A percentile compares a stretch with the other conserved stretches of the same genome.
Conservation (phyloP, 352 stramenopile genomes). For the Globisporangium paroecandrum region DNA sequence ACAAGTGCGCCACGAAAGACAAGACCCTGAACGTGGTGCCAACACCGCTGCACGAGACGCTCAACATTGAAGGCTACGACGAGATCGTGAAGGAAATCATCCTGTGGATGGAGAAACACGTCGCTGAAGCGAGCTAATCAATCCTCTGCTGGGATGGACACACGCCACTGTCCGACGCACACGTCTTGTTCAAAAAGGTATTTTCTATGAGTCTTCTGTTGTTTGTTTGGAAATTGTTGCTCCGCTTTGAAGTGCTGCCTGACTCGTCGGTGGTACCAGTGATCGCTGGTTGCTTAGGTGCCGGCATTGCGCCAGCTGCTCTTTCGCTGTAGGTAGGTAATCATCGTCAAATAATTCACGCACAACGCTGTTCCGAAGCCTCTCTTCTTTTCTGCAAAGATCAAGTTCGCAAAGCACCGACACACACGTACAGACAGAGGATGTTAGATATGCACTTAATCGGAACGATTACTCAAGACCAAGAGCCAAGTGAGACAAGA, state of each 20-base stretch:
- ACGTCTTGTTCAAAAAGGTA: slow-evolving; percentile 8
- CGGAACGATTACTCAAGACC: not conserved
- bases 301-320: slow-evolving; percentile 48
- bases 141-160: not conserved
- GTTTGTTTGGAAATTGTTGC: slow-evolving; percentile 10
- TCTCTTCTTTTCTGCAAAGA: not conserved
- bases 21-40: slow-evolving; percentile 47
- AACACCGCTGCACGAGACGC: slow-evolving; percentile 32
- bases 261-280: not conserved
- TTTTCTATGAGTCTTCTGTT: slow-evolving; percentile 4
- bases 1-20: slow-evolving; percentile 28
- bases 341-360: slow-evolving; percentile 58
- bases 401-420: not conserved
- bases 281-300: slow-evolving; percentile 8
- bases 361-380: slow-evolving; percentile 21
- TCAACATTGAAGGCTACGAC: slow-evolving; percentile 36
- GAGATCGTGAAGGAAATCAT: slow-evolving; percentile 29
- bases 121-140: not conserved
- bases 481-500: not conserved
- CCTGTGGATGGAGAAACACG: slow-evolving; percentile 27
- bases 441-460: no score
- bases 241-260: not conserved
- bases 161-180: not conserved
- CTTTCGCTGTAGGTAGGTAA: slow-evolving; percentile 51
- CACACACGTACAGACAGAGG: not conserved